These are phyloP conservation scores for Acephala macrosclerotiorum DNA, from an alignment of 2,329 filamentous ascomycete genomes.

Conservation along the genomic window DNA sequence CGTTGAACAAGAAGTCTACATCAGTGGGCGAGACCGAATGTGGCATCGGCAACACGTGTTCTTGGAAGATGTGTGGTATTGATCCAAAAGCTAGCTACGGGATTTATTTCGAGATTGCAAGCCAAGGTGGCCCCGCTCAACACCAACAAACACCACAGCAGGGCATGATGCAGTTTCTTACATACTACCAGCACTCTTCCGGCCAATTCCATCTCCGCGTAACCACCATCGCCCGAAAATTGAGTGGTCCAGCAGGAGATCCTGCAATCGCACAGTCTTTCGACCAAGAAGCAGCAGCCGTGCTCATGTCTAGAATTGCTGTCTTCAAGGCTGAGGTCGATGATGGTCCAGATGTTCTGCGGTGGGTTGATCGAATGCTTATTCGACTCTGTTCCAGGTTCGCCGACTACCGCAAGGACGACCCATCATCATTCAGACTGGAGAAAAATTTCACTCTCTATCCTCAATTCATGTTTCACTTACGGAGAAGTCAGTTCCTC, in stretches of 20 bases:
- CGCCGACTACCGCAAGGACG: slow-evolving; percentile 97
- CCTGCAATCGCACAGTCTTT: slow-evolving; percentile 96
- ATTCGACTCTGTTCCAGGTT: slow-evolving; percentile 96
- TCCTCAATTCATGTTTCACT: slow-evolving; percentile 99
- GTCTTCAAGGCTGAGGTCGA: slow-evolving; percentile 99
- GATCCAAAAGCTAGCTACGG: slow-evolving; percentile 94
- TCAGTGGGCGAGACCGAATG: slow-evolving; percentile 98
- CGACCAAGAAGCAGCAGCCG: slow-evolving; percentile 96
- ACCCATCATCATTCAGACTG: slow-evolving; percentile 93
- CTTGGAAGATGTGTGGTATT: slow-evolving; percentile 99
- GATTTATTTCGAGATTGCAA: slow-evolving; percentile 97
- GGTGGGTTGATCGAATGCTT: slow-evolving; percentile 98
- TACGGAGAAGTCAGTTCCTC: slow-evolving; percentile 94
- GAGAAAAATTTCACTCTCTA: slow-evolving; percentile 99
- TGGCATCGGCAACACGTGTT: slow-evolving; percentile 97
- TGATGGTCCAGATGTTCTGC: slow-evolving; percentile 95
- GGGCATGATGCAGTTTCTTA: slow-evolving; percentile 97
- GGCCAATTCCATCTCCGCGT: slow-evolving; percentile 96
- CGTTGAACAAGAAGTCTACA: slow-evolving; percentile 96
- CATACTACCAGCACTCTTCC: slow-evolving; percentile 97
- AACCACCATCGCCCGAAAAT: slow-evolving; percentile 88
- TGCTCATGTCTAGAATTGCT: slow-evolving; percentile 98
- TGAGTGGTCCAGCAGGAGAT: slow-evolving; percentile 93
- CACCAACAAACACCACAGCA: slow-evolving; percentile 89
- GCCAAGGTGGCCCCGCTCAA: slow-evolving; percentile 84